Evolutionary conservation across 1,284 basidiomycete species (phyloP), one percentile per base, ranked within the genome.

Genomic region (Moniliella sp.): DNA sequence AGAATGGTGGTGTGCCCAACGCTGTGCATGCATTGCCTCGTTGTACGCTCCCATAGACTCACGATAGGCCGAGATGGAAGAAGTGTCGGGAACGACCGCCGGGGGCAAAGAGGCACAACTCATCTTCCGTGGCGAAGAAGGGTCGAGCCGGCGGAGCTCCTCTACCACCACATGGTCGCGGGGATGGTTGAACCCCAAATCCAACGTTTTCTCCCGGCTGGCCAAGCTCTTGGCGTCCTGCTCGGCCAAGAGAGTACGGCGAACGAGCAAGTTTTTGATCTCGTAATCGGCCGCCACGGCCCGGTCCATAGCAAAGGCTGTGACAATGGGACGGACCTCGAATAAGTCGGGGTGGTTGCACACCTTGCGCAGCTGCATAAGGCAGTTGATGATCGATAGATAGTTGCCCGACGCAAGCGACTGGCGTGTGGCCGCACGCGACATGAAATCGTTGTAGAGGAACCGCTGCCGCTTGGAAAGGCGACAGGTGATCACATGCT

Each of bases 371-470:
- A 91, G 68, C 58, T 94, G 88, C 86, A 94, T 94, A 37, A 94
- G 69, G 39, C 88, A 80, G 59, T 94, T 94, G 62, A 86, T 83
- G 39, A 94, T 83, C 32, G 67, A 67, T 35, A 71, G 63, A 46
- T 69, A 70, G 35, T 84, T 84, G 2, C 86, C 88, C 3, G 79
- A 82, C 11, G 76, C 69, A 30, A 94, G 68, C 10, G 80, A 80
- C 47, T 80, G 75, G 25, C 73, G 71, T 2, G 88, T 94, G 39
- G 82, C 75, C 0, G 80, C 74, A 16, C 88, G 72, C 4, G 76
- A 70, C 84, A 97, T 93, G 65, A 93, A 94, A 61, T 94, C 88
- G 66, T 97, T 88, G 62, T 97, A 97, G 5, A 97, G 69, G 61
- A 82, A 88, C 4, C 86, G 76, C 51, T 97, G 88, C 1, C 88